A percentile compares a stretch with the other conserved stretches of the same genome.
Evolutionary conservation across 1,284 basidiomycete genomes (phyloP).

Genomic region (Marasmius tenuissimus): DNA sequence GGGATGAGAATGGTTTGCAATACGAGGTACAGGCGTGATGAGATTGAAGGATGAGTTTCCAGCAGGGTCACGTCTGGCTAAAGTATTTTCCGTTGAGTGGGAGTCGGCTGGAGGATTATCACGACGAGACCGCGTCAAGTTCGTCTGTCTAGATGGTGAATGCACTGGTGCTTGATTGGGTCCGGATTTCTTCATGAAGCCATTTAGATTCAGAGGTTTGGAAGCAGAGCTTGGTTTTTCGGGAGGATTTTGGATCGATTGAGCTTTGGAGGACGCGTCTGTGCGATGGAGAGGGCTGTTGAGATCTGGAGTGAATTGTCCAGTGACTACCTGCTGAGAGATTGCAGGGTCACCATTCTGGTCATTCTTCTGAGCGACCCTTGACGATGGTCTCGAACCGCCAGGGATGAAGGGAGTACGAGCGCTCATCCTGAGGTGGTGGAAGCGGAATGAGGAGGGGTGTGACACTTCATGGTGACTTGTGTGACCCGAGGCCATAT

Average conservation of each 20-base stretch:
- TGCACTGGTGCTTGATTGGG: too few species aligned
- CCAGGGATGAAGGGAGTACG: constrained; percentile 12
- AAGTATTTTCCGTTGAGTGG: background rate
- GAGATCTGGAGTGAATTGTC: constrained; percentile 6
- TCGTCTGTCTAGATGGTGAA: too few species aligned
- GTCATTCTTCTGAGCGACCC: constrained; percentile 5
- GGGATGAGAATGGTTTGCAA: background rate
- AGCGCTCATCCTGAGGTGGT: constrained; percentile 6
- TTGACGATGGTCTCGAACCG: constrained; percentile 7
- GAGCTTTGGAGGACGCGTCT: background rate
- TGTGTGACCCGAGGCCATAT: too few species aligned
- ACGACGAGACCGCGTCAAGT: background rate
- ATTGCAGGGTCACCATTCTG: background rate
- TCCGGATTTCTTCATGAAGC: too few species aligned
- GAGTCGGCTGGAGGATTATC: background rate
- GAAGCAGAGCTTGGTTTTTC: background rate
- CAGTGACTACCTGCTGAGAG: background rate
- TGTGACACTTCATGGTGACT: too few species aligned
- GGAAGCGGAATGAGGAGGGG: background rate
- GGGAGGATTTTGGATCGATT: constrained; percentile 2
- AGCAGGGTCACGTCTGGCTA: background rate
- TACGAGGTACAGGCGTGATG: background rate
- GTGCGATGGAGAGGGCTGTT: constrained; percentile 7
- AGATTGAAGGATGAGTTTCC: background rate
- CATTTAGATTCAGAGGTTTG: background rate